Base-by-base conservation (phyloP, 345 rosid genomes). In the Alliaria petiolata region DNA sequence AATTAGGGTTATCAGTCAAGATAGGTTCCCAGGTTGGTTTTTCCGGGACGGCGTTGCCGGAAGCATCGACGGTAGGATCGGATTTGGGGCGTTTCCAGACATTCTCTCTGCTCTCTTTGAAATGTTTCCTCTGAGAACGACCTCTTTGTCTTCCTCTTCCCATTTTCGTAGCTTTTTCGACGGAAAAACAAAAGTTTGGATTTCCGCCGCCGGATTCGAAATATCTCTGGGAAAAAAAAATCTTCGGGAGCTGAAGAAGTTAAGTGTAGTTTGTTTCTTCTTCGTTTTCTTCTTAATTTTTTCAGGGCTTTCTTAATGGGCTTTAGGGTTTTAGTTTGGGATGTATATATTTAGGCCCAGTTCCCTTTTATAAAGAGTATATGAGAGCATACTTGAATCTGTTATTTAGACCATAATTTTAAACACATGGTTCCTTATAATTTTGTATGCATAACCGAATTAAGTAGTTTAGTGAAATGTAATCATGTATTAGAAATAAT, bases 61-160 rank as follows among this genome's bases (percentile, higher is more conserved):
- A 70, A 22, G 51, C 59, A 28, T 82, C 84, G 12, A 78, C 58
- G 25, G 85, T 20, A 63, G 85, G 72, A 62, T 87, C 98, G 3
- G 93, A 68, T 76, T 81, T 87, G 57, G 86, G 62, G 15, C 88
- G 89, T 76, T 91, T 91, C 99, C 98, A 95, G 43, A 85, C 88
- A 78, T 89, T 89, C 38, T 88, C 98, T 78, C 99, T 84, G 76
- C 64, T 85, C n/a, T 95, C 88, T 2, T 83, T 80, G 72, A 91
- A 95, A 72, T 95, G 93, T 58, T 85, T 90, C 45, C 99, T 79
- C 72, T 91, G 99, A 47, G 99, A 88, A 47, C 92, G 90, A 46
- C 93, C 82, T 73, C 85, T 80, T 33, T 88, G 86, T 34, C 95
- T 85, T 77, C 86, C 83, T 83, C 78, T 78, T 65, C 86, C 88